Evolutionary conservation across 192 early-diverging fungal genomes (phyloP), one percentile per base, ranked within the genome.

Genomic region (Coemansia sp.): DNA sequence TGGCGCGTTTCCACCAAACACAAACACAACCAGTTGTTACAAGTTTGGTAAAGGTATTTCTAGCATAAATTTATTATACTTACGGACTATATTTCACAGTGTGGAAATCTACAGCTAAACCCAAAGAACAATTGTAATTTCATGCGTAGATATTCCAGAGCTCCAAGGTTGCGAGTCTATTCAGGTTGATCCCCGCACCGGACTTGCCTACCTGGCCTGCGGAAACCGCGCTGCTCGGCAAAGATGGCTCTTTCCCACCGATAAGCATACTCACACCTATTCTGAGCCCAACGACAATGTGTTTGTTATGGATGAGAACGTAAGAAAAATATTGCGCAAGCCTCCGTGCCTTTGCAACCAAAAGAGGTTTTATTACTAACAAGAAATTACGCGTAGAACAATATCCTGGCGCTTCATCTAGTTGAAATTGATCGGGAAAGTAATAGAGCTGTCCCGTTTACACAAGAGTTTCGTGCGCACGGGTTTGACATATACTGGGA

Each of bases 111-210:
- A 39, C n/a, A 37, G 41, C 2, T 48, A n/a, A 48, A 22, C 11
- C 17, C 1, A 14, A 12, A 5, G 37, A 41, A 6, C 21, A 58
- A 58, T 14, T 45, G 19, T 9, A 32, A 32, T 8, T 27, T 66
- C 2, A 15, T 51, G 17, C 19, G 35, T 80, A 80, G 77, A 75
- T 32, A 63, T 70, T 17, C 60, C 59, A 11, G 43, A 68, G 58
- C 23, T 80, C 10, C 77, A 87, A 25, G 82, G 82, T n/a, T 87
- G 86, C 27, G 86, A 87, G 67, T 85, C 84, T 50, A 76, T 87
- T 24, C 81, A 79, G 24, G 71, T 85, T 23, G 85, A 86, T 64
- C 78, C 75, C 29, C 62, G 60, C 7, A 79, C 83, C 5, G 82
- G 85, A 3, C 61, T 79, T 25, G 86, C 78, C 22, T 87, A 85